Percentiles rank a stretch among this genome's conserved stretches.
phyloP scores from a whole-genome alignment of 2,329 filamentous ascomycete genomes.

The Trichoderma lentiforme region DNA sequence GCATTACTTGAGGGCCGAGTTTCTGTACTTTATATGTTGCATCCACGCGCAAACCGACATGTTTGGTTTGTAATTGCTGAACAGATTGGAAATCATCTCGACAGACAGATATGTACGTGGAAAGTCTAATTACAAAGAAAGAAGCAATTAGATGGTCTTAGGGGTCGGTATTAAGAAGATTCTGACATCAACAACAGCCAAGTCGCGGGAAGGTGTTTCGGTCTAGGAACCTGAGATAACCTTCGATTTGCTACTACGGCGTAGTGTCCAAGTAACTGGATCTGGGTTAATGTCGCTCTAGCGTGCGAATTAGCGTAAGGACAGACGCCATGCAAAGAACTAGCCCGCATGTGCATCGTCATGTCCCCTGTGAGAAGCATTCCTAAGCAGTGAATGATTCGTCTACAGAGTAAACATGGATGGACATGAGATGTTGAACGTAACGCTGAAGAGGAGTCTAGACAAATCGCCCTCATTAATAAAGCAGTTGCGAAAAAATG shows the following conservation, averaged over 20 bases:
- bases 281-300: not conserved
- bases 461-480: not conserved
- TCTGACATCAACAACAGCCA: not conserved
- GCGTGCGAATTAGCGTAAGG: not conserved
- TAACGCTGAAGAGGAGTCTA: not conserved
- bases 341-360: not conserved
- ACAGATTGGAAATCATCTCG: not conserved
- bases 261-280: not conserved
- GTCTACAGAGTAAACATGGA: not conserved
- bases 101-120: not conserved
- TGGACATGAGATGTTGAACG: not conserved
- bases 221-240: not conserved
- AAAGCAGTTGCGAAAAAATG: not conserved
- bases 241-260: not conserved
- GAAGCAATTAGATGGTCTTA: not conserved
- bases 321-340: accelerated
- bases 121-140: not conserved
- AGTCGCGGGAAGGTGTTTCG: not conserved
- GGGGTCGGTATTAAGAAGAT: not conserved
- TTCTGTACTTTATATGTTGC: not conserved
- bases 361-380: not conserved
- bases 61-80: not conserved
- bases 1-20: not conserved
- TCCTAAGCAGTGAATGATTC: not conserved
- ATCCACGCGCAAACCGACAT: not conserved